A percentile compares a stretch with the other conserved stretches of the same genome.
phyloP scores from a whole-genome alignment of 331 rosid species.

The Pyracantha coccinea region DNA sequence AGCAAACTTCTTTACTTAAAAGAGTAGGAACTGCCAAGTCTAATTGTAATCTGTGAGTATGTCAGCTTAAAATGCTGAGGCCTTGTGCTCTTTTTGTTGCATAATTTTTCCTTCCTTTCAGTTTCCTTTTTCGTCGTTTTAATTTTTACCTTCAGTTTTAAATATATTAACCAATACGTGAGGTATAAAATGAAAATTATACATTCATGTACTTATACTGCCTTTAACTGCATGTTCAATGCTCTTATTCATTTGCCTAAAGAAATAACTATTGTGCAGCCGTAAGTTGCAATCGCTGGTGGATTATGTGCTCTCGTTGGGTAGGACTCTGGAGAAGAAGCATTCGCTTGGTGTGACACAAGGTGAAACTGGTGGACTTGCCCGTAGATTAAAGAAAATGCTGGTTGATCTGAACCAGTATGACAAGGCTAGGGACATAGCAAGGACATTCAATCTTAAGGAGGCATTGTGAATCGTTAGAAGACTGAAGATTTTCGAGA shows the following conservation, averaged over 20 bases:
- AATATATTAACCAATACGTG: neutral
- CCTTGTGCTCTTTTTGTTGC: neutral
- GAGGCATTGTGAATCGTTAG: constrained; percentile 59
- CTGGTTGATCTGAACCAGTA: constrained; percentile 84
- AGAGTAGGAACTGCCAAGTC: neutral
- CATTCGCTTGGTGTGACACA: constrained; percentile 30
- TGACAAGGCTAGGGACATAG: constrained; percentile 72
- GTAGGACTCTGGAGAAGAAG: constrained; percentile 71
- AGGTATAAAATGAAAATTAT: neutral
- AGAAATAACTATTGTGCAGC: constrained; percentile 31
- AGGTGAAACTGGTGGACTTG: constrained; percentile 58
- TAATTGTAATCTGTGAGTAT: neutral
- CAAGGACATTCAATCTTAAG: constrained; percentile 72
- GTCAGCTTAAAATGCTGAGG: neutral
- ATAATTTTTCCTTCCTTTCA: neutral
- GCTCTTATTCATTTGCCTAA: neutral
- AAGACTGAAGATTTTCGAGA: constrained; percentile 4
- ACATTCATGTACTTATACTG: neutral
- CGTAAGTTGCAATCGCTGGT: constrained; percentile 73
- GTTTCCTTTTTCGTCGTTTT: neutral
- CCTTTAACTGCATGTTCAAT: neutral
- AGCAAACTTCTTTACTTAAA: neutral
- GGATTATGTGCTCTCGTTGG: constrained; percentile 58
- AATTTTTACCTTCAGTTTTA: neutral
- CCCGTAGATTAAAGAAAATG: constrained; percentile 82